Percentiles rank a stretch among this genome's conserved stretches.
phyloP scores from a whole-genome alignment of 768 basidiomycete genomes.

The Suillus clintonianus region DNA sequence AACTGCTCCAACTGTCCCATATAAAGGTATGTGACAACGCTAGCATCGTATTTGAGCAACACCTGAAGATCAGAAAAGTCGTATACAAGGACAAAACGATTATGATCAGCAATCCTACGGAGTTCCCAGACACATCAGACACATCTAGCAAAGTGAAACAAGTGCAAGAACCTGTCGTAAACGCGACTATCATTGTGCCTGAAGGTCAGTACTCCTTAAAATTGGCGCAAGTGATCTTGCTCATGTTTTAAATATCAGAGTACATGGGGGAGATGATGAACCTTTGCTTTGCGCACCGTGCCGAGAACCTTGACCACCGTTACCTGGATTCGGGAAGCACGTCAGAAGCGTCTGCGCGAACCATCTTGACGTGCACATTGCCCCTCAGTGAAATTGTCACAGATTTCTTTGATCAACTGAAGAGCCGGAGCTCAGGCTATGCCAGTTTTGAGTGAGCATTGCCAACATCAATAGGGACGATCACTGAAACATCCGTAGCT shows the following conservation, averaged over 20 bases:
- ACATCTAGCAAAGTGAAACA: slow-evolving; percentile 59
- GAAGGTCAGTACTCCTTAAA: slow-evolving; percentile 57
- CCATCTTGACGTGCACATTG: slow-evolving; percentile 81
- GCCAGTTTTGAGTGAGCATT: slow-evolving; percentile 84
- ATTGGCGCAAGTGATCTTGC: background rate
- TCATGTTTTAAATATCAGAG: slow-evolving; percentile 44
- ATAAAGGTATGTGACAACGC: slow-evolving; percentile 56
- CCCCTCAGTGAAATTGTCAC: slow-evolving; percentile 93
- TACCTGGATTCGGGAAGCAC: slow-evolving; percentile 67
- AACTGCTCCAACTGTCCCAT: slow-evolving; percentile 95
- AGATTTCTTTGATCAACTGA: slow-evolving; percentile 93
- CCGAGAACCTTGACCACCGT: slow-evolving; percentile 77
- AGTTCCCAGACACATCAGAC: slow-evolving; percentile 87
- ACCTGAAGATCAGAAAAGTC: slow-evolving; percentile 46
- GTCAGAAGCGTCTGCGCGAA: slow-evolving; percentile 45
- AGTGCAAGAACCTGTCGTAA: slow-evolving; percentile 91
- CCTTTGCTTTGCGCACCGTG: slow-evolving; percentile 84
- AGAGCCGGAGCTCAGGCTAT: slow-evolving; percentile 89
- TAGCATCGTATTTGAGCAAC: background rate
- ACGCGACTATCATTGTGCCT: slow-evolving; percentile 92
- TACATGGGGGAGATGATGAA: slow-evolving; percentile 98
- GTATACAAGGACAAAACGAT: slow-evolving; percentile 65
- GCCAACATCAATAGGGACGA: background rate
- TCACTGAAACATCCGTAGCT: slow-evolving; percentile 49
- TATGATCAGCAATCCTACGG: slow-evolving; percentile 87